Conservation (phyloP, 352 stramenopile genomes). For the Phytophthora pini region DNA sequence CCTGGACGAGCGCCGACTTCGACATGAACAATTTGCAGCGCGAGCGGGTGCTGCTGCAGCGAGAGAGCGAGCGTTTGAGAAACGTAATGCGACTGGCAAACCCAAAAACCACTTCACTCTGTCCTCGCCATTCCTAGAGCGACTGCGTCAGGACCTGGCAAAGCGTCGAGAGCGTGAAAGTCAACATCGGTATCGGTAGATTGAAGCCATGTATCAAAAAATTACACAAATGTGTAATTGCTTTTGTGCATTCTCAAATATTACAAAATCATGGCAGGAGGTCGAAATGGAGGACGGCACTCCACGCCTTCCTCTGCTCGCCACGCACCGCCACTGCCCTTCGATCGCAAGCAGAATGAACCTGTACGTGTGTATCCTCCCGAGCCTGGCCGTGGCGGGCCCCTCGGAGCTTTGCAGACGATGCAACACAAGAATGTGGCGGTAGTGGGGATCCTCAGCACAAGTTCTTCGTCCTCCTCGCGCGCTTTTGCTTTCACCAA, state of each 20-base stretch:
- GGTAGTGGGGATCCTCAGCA: constrained; percentile 59
- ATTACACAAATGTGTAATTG: not conserved
- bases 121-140: constrained; percentile 46
- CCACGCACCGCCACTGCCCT: constrained; percentile 26
- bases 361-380: constrained; percentile 71
- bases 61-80: constrained; percentile 18
- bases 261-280: constrained; percentile 20
- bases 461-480: constrained; percentile 40
- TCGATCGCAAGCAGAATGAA: constrained; percentile 46
- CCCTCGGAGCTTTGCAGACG: constrained; percentile 41
- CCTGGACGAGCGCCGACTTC: constrained; percentile 50
- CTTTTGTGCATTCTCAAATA: not conserved
- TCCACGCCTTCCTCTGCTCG: constrained; percentile 11
- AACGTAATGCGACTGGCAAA: constrained; percentile 7
- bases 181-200: constrained; percentile 14
- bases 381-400: constrained; percentile 20
- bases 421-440: constrained; percentile 51
- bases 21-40: constrained; percentile 41
- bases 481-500: constrained; percentile 62
- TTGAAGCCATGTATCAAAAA: constrained; percentile 2
- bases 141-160: constrained; percentile 53
- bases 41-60: constrained; percentile 20
- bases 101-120: constrained; percentile 12
- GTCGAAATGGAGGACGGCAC: constrained; percentile 12
- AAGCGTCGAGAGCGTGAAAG: constrained; percentile 42